A percentile compares a stretch with the other conserved stretches of the same genome.
Conservation (phyloP, 1,284 basidiomycete genomes). For the Golubevia sp. region DNA sequence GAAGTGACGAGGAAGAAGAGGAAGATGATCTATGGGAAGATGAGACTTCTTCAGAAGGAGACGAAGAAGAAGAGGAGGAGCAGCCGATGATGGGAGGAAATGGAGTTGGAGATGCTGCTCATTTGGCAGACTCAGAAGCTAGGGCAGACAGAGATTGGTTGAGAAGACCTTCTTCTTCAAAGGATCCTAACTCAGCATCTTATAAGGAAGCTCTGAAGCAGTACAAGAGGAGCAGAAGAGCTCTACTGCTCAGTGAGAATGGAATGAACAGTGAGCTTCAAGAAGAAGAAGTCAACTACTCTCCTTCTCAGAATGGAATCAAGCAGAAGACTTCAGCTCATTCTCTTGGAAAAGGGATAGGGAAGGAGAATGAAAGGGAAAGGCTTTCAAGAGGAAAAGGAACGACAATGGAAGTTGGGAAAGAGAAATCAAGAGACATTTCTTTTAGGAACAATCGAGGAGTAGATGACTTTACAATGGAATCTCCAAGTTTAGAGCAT, state of each 20-base stretch:
- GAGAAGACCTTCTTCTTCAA: slow-evolving; percentile 11
- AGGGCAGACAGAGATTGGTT: slow-evolving; percentile 21
- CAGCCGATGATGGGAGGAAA: slow-evolving; percentile 22
- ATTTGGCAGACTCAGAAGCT: slow-evolving; percentile 17
- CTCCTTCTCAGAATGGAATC: slow-evolving; percentile 8
- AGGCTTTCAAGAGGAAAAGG: too few relatives aligned
- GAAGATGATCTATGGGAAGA: slow-evolving; percentile 9
- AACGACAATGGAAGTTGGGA: too few relatives aligned
- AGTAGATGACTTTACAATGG: too few relatives aligned
- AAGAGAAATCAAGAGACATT: too few relatives aligned
- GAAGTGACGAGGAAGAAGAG: background rate
- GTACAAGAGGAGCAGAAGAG: slow-evolving; percentile 27
- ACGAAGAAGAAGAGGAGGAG: slow-evolving; percentile 32
- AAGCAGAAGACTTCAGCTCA: slow-evolving; percentile 1
- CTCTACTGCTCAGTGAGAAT: slow-evolving; percentile 24
- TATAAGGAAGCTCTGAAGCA: slow-evolving; percentile 28
- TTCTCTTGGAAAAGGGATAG: slow-evolving; percentile 5
- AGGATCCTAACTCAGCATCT: slow-evolving; percentile 15
- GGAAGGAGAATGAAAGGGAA: background rate
- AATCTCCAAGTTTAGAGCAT: too few relatives aligned
- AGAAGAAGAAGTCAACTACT: too few relatives aligned
- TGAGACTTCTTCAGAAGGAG: slow-evolving; percentile 7
- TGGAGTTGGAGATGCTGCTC: too few relatives aligned
- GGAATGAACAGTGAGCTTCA: slow-evolving; percentile 14
- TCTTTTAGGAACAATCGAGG: too few relatives aligned